Evolutionary conservation across 2,329 filamentous ascomycete genomes (phyloP).

Genomic region (Botrytis porri): DNA sequence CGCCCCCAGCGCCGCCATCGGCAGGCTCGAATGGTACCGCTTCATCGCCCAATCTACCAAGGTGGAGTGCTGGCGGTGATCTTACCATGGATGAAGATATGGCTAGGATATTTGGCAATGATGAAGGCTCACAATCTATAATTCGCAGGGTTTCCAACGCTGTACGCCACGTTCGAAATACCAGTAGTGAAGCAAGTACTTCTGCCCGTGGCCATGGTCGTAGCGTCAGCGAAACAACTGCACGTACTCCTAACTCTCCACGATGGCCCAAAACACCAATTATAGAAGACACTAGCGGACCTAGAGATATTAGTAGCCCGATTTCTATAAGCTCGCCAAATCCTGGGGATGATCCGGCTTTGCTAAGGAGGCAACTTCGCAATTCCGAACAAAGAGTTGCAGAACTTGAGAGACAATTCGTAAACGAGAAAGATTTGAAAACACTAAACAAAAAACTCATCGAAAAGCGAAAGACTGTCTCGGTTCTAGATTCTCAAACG

Average conservation of each 20-base stretch:
- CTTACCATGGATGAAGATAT: constrained; percentile 96
- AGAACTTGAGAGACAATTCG: constrained; percentile 79
- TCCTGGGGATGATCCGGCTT: constrained; percentile 58
- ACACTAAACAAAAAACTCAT: constrained; percentile 81
- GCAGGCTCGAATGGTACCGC: constrained; percentile 40
- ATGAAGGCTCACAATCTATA: constrained; percentile 75
- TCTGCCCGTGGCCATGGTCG: constrained; percentile 51
- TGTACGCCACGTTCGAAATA: constrained; percentile 80
- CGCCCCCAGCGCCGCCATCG: constrained; percentile 36
- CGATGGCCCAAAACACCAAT: constrained; percentile 68
- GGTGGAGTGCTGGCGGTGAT: constrained; percentile 77
- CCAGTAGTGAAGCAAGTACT: constrained; percentile 65
- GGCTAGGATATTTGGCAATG: constrained; percentile 76
- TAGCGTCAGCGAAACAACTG: constrained; percentile 66
- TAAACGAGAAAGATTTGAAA: constrained; percentile 47
- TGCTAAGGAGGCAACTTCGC: constrained; percentile 72
- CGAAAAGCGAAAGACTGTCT: constrained; percentile 94
- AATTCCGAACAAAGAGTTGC: constrained; percentile 81
- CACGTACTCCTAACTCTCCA: constrained; percentile 59
- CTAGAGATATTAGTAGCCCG: constrained; percentile 69
- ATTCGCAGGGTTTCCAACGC: constrained; percentile 88
- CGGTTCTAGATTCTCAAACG: constrained; percentile 87
- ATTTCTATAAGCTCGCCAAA: constrained; percentile 59
- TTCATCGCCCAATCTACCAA: constrained; percentile 64
- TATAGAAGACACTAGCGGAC: constrained; percentile 50